Evolutionary conservation across 176 grass and related monocot species (phyloP).

Genomic region (Avena eriantha): DNA sequence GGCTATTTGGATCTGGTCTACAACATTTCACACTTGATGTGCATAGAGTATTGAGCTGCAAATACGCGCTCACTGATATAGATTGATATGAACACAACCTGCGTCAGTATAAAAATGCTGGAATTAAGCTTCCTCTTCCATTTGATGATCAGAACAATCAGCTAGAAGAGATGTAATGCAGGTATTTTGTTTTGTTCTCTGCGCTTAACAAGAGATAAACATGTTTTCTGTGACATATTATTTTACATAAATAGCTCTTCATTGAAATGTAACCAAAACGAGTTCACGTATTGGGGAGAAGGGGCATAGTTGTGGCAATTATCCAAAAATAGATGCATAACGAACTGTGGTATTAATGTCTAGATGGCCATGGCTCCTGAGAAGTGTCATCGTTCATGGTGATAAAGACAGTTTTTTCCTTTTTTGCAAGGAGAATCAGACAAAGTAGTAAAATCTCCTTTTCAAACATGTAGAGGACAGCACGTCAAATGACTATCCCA

Average conservation of each 20-base stretch:
- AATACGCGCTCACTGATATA: not conserved
- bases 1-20: not conserved
- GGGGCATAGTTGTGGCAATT: not conserved
- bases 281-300: not conserved
- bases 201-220: not conserved
- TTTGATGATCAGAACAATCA: not conserved
- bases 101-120: not conserved
- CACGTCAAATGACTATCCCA: not conserved
- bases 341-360: not conserved
- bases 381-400: not conserved
- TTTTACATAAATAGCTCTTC: no score
- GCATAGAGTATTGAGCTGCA: not conserved
- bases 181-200: not conserved
- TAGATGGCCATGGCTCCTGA: not conserved
- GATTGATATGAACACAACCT: not conserved
- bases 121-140: not conserved
- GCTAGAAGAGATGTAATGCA: not conserved
- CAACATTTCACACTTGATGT: not conserved
- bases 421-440: not conserved
- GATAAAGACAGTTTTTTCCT: not conserved
- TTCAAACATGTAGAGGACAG: not conserved
- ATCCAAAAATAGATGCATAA: not conserved
- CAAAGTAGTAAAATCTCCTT: not conserved
- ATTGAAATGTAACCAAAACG: no score
- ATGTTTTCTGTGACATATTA: not conserved